Evolutionary conservation across 768 basidiomycete species (phyloP).

Genomic region (Trametes cinnabarina): DNA sequence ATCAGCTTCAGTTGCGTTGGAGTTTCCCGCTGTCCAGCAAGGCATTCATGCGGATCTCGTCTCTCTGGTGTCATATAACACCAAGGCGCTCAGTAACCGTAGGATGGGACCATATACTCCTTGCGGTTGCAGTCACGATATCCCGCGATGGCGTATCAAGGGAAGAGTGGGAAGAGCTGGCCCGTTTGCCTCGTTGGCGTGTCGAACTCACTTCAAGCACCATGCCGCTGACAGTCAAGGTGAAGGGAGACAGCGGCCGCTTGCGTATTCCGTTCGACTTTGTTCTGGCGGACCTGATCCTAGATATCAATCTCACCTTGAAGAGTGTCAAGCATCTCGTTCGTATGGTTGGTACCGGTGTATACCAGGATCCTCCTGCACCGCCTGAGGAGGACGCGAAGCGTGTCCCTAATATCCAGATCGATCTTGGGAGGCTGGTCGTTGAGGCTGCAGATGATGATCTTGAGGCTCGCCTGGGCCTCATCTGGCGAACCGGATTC

Average conservation of each 20-base stretch:
- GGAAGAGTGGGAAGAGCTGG: slow-evolving; percentile 74
- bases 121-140: slow-evolving; percentile 57
- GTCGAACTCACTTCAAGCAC: slow-evolving; percentile 35
- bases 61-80: slow-evolving; percentile 23
- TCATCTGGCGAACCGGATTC: slow-evolving; percentile 71
- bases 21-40: slow-evolving; percentile 47
- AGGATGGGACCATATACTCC: slow-evolving; percentile 42
- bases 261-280: slow-evolving; percentile 82
- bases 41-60: slow-evolving; percentile 37
- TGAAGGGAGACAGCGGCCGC: slow-evolving; percentile 62
- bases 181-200: slow-evolving; percentile 54
- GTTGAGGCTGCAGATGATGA: slow-evolving; percentile 83
- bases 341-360: slow-evolving; percentile 50
- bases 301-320: slow-evolving; percentile 62
- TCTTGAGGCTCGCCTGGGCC: slow-evolving; percentile 72
- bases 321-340: slow-evolving; percentile 75
- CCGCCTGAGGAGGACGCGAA: slow-evolving; percentile 78
- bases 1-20: slow-evolving; percentile 47
- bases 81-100: slow-evolving; percentile 28
- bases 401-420: slow-evolving; percentile 55
- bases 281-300: slow-evolving; percentile 69
- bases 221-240: slow-evolving; percentile 40
- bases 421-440: slow-evolving; percentile 60
- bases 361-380: slow-evolving; percentile 51
- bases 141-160: slow-evolving; percentile 36